Conservation (phyloP, 2,329 filamentous ascomycete species). For the Teratosphaeria zuluensis region DNA sequence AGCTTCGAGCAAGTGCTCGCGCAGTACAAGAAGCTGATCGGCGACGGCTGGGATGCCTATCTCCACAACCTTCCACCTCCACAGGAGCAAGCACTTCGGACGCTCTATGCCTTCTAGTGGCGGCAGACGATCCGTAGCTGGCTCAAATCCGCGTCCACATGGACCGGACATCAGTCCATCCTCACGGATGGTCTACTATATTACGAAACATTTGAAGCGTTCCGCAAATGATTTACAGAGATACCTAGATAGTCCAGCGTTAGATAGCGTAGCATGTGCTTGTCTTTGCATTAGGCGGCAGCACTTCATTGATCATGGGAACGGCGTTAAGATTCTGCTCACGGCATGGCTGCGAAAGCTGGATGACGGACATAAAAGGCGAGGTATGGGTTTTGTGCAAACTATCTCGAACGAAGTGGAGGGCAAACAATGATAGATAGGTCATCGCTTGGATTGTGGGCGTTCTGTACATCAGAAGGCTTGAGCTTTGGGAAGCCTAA, state of each 20-base stretch:
- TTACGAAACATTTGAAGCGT: not conserved
- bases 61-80: constrained; percentile 36
- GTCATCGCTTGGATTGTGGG: not conserved
- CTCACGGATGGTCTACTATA: not conserved
- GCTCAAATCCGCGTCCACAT: not conserved
- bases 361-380: not conserved
- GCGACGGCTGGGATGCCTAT: constrained; percentile 43
- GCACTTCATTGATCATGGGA: constrained; percentile 7
- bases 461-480: not conserved
- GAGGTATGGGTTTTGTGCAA: no score
- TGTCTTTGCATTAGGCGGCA: constrained; percentile 25
- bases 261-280: constrained; percentile 26
- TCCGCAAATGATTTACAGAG: constrained; percentile 1
- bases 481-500: not conserved
- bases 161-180: not conserved
- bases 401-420: not conserved
- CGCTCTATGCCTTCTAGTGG: constrained; percentile 32
- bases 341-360: not conserved
- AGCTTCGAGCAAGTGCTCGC: constrained; percentile 58
- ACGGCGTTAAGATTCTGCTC: not conserved
- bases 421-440: not conserved
- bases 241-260: constrained; percentile 22
- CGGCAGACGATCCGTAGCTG: constrained; percentile 5
- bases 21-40: constrained; percentile 46
- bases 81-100: constrained; percentile 34